These are phyloP conservation scores for Sphenostylis stenocarpa DNA, from an alignment of 306 rosid species.

Conservation along the genomic window DNA sequence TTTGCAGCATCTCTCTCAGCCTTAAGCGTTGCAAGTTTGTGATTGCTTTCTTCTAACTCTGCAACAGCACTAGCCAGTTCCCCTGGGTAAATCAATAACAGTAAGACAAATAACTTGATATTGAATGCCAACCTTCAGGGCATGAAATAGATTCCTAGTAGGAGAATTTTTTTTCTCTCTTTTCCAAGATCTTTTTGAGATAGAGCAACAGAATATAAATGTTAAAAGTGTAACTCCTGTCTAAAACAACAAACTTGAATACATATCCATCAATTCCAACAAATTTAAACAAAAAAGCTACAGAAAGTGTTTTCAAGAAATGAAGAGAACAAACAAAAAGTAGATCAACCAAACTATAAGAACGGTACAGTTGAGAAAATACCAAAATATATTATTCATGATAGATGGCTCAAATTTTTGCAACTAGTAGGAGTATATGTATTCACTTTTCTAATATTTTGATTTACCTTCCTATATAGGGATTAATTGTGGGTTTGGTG, in stretches of 20 bases:
- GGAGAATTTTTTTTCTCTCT: neutral
- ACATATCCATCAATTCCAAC: neutral
- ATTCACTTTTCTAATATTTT: no score
- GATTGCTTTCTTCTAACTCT: constrained; percentile 72
- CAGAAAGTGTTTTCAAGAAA: neutral
- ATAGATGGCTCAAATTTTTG: no score
- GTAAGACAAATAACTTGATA: constrained; percentile 19
- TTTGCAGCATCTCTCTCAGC: constrained; percentile 75
- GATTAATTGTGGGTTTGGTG: no score
- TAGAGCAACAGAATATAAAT: constrained; percentile 8
- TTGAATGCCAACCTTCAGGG: constrained; percentile 14
- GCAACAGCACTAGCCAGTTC: constrained; percentile 64
- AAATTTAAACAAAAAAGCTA: neutral
- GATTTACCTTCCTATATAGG: no score
- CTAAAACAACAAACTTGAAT: neutral
- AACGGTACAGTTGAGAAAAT: neutral
- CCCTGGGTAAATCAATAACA: constrained; percentile 56
- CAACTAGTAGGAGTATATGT: no score
- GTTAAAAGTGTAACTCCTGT: neutral
- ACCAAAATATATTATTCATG: no score
- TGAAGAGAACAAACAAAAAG: neutral
- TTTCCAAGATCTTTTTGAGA: neutral
- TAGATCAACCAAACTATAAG: neutral
- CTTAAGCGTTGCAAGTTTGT: constrained; percentile 67
- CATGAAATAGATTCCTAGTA: constrained; percentile 17